Evolutionary conservation across 352 stramenopile genomes (phyloP).

Genomic region (Phytophthora gonapodyides): DNA sequence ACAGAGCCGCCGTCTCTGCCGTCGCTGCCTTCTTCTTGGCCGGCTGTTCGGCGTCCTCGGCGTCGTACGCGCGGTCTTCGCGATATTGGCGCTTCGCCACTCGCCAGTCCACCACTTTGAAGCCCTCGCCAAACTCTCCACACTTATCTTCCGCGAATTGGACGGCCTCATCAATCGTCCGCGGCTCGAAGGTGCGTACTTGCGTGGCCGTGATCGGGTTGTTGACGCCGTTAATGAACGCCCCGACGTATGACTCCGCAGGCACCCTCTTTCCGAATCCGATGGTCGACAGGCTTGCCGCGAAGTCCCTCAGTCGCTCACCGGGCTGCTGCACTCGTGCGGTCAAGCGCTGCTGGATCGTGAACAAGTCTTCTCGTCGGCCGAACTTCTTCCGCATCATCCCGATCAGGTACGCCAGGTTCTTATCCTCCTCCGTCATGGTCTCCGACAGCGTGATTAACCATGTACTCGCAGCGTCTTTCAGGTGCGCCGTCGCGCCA

Average conservation of each 20-base stretch:
- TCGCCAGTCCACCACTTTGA: neutral
- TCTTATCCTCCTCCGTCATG: neutral
- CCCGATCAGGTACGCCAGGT: neutral
- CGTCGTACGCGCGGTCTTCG: neutral
- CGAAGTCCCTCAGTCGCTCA: neutral
- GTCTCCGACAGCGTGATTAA: neutral
- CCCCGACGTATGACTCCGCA: neutral
- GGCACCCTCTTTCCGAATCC: neutral
- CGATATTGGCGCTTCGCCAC: neutral
- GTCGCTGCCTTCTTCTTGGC: neutral
- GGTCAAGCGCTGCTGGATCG: neutral
- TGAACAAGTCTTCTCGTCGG: neutral
- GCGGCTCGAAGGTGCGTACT: neutral
- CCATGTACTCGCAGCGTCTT: neutral
- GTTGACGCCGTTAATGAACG: neutral
- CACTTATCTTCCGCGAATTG: neutral
- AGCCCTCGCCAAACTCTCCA: neutral
- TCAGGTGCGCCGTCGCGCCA: neutral
- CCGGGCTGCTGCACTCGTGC: neutral
- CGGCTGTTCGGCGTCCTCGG: neutral
- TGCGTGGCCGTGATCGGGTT: neutral
- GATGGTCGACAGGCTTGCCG: neutral
- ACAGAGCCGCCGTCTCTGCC: neutral
- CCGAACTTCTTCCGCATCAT: conserved; percentile 6
- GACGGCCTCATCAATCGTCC: neutral